A percentile compares a stretch with the other conserved stretches of the same genome.
Evolutionary conservation across 2,329 filamentous ascomycete species (phyloP).

Genomic region (Cryphonectria radicalis): DNA sequence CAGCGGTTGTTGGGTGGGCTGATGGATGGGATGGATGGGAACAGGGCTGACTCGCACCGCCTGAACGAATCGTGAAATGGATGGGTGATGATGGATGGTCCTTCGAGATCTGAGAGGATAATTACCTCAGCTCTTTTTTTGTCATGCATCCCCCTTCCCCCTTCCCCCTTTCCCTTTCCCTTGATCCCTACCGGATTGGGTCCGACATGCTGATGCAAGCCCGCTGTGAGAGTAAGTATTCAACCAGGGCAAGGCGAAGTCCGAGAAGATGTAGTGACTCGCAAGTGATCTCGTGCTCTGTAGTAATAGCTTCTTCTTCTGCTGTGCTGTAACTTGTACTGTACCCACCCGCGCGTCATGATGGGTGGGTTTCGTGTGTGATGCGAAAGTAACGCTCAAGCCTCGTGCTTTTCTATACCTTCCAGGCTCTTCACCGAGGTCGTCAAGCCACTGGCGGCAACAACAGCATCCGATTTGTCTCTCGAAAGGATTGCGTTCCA

Average conservation of each 20-base stretch:
- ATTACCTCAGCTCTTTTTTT: background rate
- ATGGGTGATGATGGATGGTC: background rate
- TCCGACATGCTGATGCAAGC: background rate
- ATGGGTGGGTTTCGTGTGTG: background rate
- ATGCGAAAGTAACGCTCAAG: background rate
- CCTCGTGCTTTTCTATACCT: background rate
- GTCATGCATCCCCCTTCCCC: background rate
- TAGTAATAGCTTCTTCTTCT: background rate
- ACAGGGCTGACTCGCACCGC: conserved; percentile 4
- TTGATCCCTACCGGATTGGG: background rate
- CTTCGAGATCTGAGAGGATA: conserved; percentile 10
- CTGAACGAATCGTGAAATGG: background rate
- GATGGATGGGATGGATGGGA: background rate
- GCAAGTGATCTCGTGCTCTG: background rate
- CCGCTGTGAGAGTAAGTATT: background rate
- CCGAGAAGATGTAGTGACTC: background rate
- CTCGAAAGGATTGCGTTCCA: background rate
- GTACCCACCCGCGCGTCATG: background rate
- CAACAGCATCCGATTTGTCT: background rate
- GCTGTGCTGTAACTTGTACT: background rate
- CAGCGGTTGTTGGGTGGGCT: background rate
- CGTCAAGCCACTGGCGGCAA: background rate
- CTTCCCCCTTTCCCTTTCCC: background rate
- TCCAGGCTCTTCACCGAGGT: background rate
- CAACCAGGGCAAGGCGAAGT: conserved; percentile 1